Evolutionary conservation across 2,329 filamentous ascomycete species (phyloP), one percentile per base, ranked within the genome.

Genomic region (Talaromyces sp.): DNA sequence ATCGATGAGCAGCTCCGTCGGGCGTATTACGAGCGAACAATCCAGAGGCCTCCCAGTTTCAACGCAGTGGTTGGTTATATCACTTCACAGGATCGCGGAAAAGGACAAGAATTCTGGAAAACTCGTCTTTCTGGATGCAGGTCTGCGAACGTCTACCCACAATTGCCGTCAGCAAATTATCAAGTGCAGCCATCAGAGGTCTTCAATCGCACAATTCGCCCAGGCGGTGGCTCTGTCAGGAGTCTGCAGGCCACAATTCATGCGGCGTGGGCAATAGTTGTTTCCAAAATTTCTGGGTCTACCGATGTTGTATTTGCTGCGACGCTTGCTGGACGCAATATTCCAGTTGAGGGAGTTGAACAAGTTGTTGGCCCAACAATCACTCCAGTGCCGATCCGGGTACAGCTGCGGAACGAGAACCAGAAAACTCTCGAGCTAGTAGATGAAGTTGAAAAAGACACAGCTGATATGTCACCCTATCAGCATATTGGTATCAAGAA

Each of bases 401-500:
- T 59, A 17, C 28, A 17, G 3, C 22, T 59, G 32, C 15, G 25
- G 5, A 13, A n/a, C 25, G 32, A 33, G 32, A 33, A 33, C 32
- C 32, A 33, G 32, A 33, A 10, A 33, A 33, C 32, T 33, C 32
- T 33, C 32, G 32, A 33, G 32, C 32, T 33, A 10, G 13, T 33
- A 11, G 32, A 33, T 33, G 32, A 10, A 11, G 32, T 87, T 7
- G 84, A 87, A 44, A 73, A 81, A 27, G 77, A 81, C 59, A 81
- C 79, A 0, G 74, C 83, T 0, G 72, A 76, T 7, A 78, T 82
- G 57, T 85, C 86, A 2, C 81, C 83, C 0, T 81, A 86, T 66
- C 83, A 88, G 72, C 84, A 88, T 68, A 78, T 83, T 7, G 77
- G 77, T 8, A 55, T 78, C 10, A 75, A 77, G 57, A 72, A 77